These are phyloP conservation scores for Cylindrotheca fusiformis DNA, from an alignment of 108 stramenopile genomes.

Conservation along the genomic window DNA sequence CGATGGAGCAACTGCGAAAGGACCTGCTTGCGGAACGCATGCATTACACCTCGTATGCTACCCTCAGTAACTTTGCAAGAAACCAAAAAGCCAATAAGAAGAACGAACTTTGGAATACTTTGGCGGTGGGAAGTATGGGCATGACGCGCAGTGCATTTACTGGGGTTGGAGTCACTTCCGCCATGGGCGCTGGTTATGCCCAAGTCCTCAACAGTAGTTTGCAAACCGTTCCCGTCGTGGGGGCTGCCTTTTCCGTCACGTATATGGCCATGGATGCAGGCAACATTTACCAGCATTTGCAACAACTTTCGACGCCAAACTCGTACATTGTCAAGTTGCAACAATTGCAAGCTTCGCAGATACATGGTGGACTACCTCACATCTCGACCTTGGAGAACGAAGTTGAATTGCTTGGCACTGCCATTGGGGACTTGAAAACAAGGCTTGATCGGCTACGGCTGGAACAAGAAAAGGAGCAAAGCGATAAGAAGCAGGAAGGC, in stretches of 20 bases:
- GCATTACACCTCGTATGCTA: neutral
- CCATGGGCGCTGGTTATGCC: constrained; percentile 28
- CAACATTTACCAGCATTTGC: constrained; percentile 7
- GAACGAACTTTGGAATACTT: constrained; percentile 20
- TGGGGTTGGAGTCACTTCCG: constrained; percentile 30
- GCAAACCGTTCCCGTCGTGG: constrained; percentile 27
- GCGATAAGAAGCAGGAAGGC: no score
- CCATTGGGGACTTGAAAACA: neutral
- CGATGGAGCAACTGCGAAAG: constrained; percentile 14
- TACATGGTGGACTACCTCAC: neutral
- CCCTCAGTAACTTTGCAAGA: neutral
- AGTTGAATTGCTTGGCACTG: neutral
- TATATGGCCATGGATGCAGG: constrained; percentile 40
- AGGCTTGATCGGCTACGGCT: neutral
- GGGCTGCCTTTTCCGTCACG: constrained; percentile 28
- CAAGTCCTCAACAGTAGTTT: constrained; percentile 28
- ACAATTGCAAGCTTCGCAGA: neutral
- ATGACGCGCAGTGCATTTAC: constrained; percentile 29
- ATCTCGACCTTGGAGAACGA: neutral
- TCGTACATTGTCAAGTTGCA: neutral
- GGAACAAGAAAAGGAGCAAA: neutral
- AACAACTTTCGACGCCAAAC: neutral
- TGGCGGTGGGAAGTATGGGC: constrained; percentile 22
- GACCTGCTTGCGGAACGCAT: constrained; percentile 14
- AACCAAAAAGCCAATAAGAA: neutral